Percentiles rank a stretch among this genome's conserved stretches.
These are phyloP conservation scores for Apophysomyces variabilis DNA, from an alignment of 371 early-diverging fungal genomes.

Conservation along the genomic window DNA sequence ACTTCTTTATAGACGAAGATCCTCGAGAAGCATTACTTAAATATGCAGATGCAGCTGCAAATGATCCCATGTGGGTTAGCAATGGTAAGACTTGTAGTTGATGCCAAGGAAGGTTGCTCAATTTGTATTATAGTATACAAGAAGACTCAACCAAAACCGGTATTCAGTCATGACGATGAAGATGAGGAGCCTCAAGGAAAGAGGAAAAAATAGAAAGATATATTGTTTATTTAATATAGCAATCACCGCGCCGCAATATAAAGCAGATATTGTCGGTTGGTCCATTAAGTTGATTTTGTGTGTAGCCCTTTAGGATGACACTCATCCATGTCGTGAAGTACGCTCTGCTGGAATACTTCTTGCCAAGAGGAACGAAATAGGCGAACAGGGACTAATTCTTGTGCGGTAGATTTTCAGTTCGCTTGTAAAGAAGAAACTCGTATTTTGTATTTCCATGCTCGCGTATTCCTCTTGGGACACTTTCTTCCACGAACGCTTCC, in stretches of 20 bases:
- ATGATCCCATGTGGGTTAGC: constrained; percentile 87
- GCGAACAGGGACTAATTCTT: too few relatives aligned
- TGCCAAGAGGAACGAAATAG: too few relatives aligned
- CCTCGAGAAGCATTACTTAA: constrained; percentile 94
- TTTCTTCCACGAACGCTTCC: constrained; percentile 42
- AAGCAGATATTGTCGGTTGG: too few relatives aligned
- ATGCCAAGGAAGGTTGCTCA: background rate
- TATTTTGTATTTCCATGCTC: constrained; percentile 43
- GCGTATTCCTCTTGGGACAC: constrained; percentile 48
- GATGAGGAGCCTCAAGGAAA: constrained; percentile 43
- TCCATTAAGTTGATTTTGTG: background rate
- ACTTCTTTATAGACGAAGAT: constrained; percentile 75
- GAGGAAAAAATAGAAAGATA: constrained; percentile 6
- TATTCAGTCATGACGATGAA: constrained; percentile 73
- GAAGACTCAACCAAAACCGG: constrained; percentile 79
- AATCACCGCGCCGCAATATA: too few relatives aligned
- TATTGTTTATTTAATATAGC: too few relatives aligned
- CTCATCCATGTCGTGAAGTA: too few relatives aligned
- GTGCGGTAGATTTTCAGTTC: too few relatives aligned
- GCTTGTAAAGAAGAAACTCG: constrained; percentile 44
- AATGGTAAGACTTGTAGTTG: constrained; percentile 47
- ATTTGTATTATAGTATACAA: constrained; percentile 71
- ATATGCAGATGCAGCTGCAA: constrained; percentile 84
- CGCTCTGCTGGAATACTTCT: too few relatives aligned
- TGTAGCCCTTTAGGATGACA: too few relatives aligned